Percentiles rank a stretch among this genome's conserved stretches.
Conservation (phyloP, 345 rosid species). For the Salix purpurea region DNA sequence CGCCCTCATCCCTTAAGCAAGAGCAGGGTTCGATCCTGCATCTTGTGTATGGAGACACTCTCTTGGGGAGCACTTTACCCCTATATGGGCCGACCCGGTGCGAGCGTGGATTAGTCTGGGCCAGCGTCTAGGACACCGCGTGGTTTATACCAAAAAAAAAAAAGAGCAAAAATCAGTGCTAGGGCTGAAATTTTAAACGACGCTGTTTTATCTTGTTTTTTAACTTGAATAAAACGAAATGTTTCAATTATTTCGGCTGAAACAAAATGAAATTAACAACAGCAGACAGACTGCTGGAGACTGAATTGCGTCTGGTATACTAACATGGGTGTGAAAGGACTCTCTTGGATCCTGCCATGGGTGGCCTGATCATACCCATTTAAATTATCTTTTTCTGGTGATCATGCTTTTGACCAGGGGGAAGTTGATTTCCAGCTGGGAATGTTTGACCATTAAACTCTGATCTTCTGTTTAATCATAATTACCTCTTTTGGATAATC, state of each 20-base stretch:
- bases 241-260: fast-evolving
- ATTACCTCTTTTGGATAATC: background rate
- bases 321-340: constrained; percentile 13
- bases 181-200: no score
- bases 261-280: no score
- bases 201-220: no score
- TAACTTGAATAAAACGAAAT: no score
- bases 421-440: background rate
- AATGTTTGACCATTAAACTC: constrained; percentile 6
- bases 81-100: no score
- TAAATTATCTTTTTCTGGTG: constrained; percentile 12
- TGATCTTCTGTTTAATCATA: background rate
- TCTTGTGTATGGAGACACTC: no score
- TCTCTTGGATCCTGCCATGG: constrained; percentile 31
- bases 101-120: no score
- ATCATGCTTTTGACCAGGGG: constrained; percentile 28
- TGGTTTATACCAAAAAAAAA: no score
- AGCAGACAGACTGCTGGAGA: background rate
- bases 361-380: constrained; percentile 1
- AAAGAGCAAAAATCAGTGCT: constrained; percentile 3
- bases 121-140: no score
- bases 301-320: background rate
- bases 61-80: no score
- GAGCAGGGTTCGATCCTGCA: no score
- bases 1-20: no score